Conservation (phyloP, 345 rosid genomes). For the Boechera stricta region DNA sequence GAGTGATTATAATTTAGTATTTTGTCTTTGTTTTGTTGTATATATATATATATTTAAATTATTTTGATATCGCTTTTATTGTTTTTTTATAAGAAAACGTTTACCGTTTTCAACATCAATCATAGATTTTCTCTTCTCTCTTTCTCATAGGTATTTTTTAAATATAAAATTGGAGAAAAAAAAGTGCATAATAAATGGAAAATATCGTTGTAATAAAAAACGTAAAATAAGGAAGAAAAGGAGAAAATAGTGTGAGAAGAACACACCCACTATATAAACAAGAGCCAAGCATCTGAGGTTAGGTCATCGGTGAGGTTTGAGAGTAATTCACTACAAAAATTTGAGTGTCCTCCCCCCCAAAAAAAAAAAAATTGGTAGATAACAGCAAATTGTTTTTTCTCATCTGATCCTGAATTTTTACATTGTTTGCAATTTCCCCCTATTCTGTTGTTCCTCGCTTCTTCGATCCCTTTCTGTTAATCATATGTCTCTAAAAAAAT, state of each 20-base stretch:
- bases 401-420: slow-evolving; percentile 1
- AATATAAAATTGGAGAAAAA: no score
- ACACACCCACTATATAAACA: slow-evolving; percentile 51
- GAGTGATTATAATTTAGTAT: no score
- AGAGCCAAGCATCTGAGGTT: background rate
- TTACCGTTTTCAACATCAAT: no score
- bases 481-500: slow-evolving; percentile 67
- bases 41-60: no score
- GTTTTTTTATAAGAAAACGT: no score
- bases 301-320: slow-evolving; percentile 47
- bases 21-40: no score
- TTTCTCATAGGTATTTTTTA: no score
- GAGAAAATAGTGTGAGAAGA: slow-evolving; percentile 34
- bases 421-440: slow-evolving; percentile 24
- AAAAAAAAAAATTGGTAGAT: slow-evolving; percentile 11
- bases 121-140: no score
- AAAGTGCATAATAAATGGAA: background rate
- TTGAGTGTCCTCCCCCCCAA: slow-evolving; percentile 41
- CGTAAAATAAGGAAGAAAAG: background rate
- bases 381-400: slow-evolving; percentile 3
- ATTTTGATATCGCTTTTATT: no score
- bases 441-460: slow-evolving; percentile 55
- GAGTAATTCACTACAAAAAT: slow-evolving; percentile 30
- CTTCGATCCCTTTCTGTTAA: slow-evolving; percentile 80
- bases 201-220: slow-evolving; percentile 12